Evolutionary conservation across 1,139 yeast genomes (phyloP).

Genomic region (Kurtzmaniella quercitrusa): DNA sequence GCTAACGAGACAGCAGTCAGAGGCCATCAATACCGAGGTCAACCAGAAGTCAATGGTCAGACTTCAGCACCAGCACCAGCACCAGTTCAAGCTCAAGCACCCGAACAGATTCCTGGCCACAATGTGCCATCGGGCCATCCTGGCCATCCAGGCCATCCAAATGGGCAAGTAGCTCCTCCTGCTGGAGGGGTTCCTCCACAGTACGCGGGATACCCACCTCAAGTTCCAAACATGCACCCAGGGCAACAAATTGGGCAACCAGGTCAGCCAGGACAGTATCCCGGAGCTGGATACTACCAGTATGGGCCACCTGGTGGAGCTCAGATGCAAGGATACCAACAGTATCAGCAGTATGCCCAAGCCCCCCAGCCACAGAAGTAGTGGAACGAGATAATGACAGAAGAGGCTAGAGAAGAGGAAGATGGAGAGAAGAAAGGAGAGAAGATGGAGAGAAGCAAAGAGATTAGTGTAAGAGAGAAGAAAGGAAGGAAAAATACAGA

Average conservation of each 20-base stretch:
- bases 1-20: conserved; percentile 39
- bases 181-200: conserved; percentile 6
- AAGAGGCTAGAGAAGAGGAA: conserved; percentile 2
- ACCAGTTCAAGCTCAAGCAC: conserved; percentile 14
- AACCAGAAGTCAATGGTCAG: conserved; percentile 27
- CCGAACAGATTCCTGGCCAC: no score
- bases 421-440: conserved; percentile 9
- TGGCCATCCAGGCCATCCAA: conserved; percentile 17
- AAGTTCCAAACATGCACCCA: conserved; percentile 20
- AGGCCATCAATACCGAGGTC: conserved; percentile 49
- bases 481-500: no score
- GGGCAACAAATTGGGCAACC: conserved; percentile 10
- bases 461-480: no score
- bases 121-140: no score
- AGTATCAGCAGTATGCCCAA: conserved; percentile 8
- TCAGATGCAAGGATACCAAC: conserved; percentile 12
- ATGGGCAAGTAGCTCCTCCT: conserved; percentile 11
- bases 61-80: conserved; percentile 17
- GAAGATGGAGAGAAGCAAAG: not conserved
- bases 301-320: conserved; percentile 22
- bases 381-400: conserved; percentile 3
- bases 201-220: conserved; percentile 8
- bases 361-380: conserved; percentile 10
- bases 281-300: conserved; percentile 22
- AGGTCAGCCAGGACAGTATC: not conserved